Evolutionary conservation across 768 basidiomycete genomes (phyloP), one percentile per base, ranked within the genome.

Genomic region (Boletus pseudo-olivaceus): DNA sequence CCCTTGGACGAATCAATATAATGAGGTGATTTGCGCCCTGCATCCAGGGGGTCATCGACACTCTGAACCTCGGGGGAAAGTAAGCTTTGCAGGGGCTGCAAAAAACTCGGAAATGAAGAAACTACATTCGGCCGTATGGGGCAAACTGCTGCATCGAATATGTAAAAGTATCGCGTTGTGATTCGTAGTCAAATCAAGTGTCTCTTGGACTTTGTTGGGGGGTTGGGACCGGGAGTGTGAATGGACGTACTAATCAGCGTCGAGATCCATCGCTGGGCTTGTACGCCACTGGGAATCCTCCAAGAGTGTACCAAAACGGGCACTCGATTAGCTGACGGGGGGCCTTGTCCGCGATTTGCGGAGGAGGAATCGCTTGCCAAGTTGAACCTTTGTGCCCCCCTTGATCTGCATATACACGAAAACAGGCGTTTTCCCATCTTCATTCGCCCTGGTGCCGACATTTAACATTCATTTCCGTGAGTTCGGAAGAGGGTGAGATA

Each of bases 381-480:
- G 26, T 6, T 2, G 11, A 3, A 32, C 34, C 33, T 34, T 34
- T 1, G 15, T 30, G n/a, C n/a, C n/a, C n/a, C 35, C 34, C 32
- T 19, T 33, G 51, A 42, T 47, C 44, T 33, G 9, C 50, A 10
- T 23, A 7, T 26, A 6, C 14, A 19, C 5, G 35, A 17, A 34
- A 32, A 12, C 33, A 20, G 14, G 26, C 26, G n/a, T 35, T 35
- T 39, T 19, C 43, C 12, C 26, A 26, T 40, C 5, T 8, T 37
- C 47, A 23, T 43, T 47, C 33, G 15, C 34, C 6, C 30, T 48
- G 27, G 20, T 20, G 20, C 23, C 48, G 26, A 19, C 3, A 23
- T 45, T 23, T 23, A 14, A 3, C 27, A 7, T 48, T 57, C 54
- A 61, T 57, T 43, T 49, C 50, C 54, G 38, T 11, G 43, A n/a